Conservation (phyloP, 768 basidiomycete species). For the Mycena kentingensis region DNA sequence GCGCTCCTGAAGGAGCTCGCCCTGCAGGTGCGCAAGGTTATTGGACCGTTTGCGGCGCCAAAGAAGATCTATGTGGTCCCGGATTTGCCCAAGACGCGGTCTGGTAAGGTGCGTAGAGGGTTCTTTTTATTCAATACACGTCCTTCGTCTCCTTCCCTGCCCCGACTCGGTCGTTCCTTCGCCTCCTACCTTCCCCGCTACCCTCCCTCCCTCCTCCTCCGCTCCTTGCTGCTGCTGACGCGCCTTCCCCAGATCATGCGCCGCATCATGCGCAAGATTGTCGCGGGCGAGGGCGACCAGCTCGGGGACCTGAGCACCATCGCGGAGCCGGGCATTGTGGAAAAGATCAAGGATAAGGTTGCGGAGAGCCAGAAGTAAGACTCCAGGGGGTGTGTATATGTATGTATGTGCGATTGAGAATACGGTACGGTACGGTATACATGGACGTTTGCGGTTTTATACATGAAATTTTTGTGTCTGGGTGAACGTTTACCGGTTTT, state of each 20-base stretch:
- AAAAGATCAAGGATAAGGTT: constrained; percentile 81
- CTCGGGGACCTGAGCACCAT: constrained; percentile 93
- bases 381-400: not conserved
- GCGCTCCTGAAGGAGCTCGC: constrained; percentile 83
- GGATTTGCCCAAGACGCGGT: constrained; percentile 93
- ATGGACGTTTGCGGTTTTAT: too few species aligned
- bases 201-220: not conserved
- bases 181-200: too few species aligned
- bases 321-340: constrained; percentile 86
- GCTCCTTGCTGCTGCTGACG: not conserved
- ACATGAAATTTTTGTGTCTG: too few species aligned
- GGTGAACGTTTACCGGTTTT: too few species aligned
- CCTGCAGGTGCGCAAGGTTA: constrained; percentile 95
- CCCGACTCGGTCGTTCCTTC: too few species aligned
- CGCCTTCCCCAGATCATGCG: constrained; percentile 75
- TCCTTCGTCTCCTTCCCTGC: not conserved
- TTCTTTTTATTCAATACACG: not conserved
- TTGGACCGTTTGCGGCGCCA: constrained; percentile 96
- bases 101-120: constrained; percentile 71
- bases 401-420: not conserved
- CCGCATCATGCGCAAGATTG: constrained; percentile 94
- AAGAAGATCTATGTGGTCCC: constrained; percentile 85
- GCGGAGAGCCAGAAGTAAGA: constrained; percentile 37
- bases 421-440: not conserved
- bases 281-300: constrained; percentile 91